Evolutionary conservation across 192 early-diverging fungal species (phyloP), one percentile per base, ranked within the genome.

Genomic region (Endogone sp.): DNA sequence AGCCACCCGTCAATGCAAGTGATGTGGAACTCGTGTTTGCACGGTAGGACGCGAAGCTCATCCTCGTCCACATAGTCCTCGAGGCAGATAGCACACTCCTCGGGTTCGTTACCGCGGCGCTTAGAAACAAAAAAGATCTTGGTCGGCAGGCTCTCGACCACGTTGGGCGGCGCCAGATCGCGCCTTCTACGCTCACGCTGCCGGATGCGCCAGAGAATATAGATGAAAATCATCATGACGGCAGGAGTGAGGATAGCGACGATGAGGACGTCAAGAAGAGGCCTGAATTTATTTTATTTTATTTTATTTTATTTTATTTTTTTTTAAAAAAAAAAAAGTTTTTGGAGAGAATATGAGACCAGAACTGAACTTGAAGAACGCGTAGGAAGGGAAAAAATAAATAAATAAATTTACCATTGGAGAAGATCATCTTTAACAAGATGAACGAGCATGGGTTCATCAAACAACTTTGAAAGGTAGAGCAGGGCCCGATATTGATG

Each of bases 1-100:
- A 98, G 82, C 96, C 96, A 98, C 71, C 83, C 88, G 70, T 99
- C 97, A 28, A 99, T 89, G 73, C 97, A 99, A 22, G 73, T 74
- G 22, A 87, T 82, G 71, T 99, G 97, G 70, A 92, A 98, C 68
- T 93, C 85, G 72, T 99, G 97, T 56, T 76, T 83, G 77, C 97
- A 99, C 6, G 91, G 91, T 56, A 99, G 76, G 10, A 91, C 82
- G 13, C 95, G 77, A 24, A 96, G 71, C 68, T 89, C 83, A 21
- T 93, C 90, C 23, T 89, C 92, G 68, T 90, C 87, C 20, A 82
- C 77, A 82, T 91, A 98, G 62, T 96, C 93, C 9, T 97, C 95
- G 66, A 99, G 78, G 79, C 97, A 99, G 27, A 99, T 97, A 4
- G 91, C 87, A 76, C 97, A 99, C 44, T 88, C 88, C 3, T 86